Evolutionary conservation across 441 rosid genomes (phyloP), one percentile per base, ranked within the genome.

Genomic region (Lepidium campestre): DNA sequence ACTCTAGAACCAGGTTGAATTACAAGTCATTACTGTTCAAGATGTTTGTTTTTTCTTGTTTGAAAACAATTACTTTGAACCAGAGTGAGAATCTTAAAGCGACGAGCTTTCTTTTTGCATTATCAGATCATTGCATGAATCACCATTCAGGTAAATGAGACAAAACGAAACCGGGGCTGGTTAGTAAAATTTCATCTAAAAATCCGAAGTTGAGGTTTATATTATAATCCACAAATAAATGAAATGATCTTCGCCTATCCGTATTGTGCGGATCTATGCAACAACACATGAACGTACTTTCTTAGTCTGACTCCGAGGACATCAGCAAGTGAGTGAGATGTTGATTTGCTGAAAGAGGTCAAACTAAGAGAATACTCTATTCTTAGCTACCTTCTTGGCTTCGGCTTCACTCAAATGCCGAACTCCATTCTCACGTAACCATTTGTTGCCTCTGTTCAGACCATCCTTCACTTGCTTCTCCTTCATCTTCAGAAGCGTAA

Each of bases 391-490:
- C 79, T 82, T 90, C 66, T 81, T 87, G 59, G 80, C 85, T 73
- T 88, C 96, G 2, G 74, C 74, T 48, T 74, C 71, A 58, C 71
- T 73, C 72, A 93, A 70, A 80, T 86, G 75, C 20, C 86, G 80
- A 27, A 90, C 71, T 64, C 91, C 82, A 0, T 82, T 86, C 62
- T 82, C 83, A 36, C 80, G 83, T 82, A 87, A 71, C 88, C 86
- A 78, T 37, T 67, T 81, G 25, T 66, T 73, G 22, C 83, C 83
- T 72, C 66, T 80, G 12, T 54, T 59, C 58, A 74, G 46, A 55
- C 77, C 45, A 41, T 67, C 82, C 36, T 79, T 76, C 39, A 82
- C 78, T 70, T 87, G 84, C 46, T 83, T 77, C 84, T 85, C 85
- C 17, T 63, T 75, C 86, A 88, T 85, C 58, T 76, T 82, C 57